Conservation (phyloP, 139 green algal genomes). For the Micromonas pusilla region DNA sequence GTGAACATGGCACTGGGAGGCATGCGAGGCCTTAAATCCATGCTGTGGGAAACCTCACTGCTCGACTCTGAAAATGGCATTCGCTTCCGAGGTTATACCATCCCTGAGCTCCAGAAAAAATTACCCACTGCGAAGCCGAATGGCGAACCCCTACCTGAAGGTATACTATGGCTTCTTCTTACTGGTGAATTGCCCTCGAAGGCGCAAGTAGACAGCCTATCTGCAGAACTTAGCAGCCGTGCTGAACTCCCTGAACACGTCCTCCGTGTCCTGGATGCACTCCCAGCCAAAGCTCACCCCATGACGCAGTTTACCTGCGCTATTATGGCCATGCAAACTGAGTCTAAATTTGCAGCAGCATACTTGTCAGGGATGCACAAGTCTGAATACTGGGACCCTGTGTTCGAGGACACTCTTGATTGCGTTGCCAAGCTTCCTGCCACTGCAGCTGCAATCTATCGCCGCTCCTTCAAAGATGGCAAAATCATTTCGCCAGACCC, state of each 20-base stretch:
- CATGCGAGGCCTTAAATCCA: constrained; percentile 91
- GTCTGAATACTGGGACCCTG: constrained; percentile 78
- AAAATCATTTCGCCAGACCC: constrained; percentile 52
- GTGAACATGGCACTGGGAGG: constrained; percentile 70
- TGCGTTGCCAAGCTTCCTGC: constrained; percentile 88
- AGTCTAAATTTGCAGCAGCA: constrained; percentile 72
- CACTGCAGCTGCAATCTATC: constrained; percentile 84
- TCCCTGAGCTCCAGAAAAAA: constrained; percentile 84
- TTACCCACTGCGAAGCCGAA: constrained; percentile 57
- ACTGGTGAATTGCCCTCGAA: constrained; percentile 75
- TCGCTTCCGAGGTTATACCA: constrained; percentile 85
- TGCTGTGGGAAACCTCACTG: constrained; percentile 96
- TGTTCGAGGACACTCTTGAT: constrained; percentile 87
- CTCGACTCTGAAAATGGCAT: constrained; percentile 95
- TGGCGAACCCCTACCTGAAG: constrained; percentile 86
- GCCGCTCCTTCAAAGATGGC: constrained; percentile 53
- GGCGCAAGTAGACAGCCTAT: constrained; percentile 62
- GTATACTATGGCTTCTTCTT: constrained; percentile 93
- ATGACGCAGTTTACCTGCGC: constrained; percentile 82
- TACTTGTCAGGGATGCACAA: constrained; percentile 86
- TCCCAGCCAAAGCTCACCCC: constrained; percentile 77
- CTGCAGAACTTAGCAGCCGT: constrained; percentile 60
- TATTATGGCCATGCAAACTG: constrained; percentile 72
- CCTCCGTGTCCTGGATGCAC: constrained; percentile 52
- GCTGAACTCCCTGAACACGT: constrained; percentile 29